phyloP scores from a whole-genome alignment of 2,329 filamentous ascomycete genomes.

The Diaporthe citriasiana region DNA sequence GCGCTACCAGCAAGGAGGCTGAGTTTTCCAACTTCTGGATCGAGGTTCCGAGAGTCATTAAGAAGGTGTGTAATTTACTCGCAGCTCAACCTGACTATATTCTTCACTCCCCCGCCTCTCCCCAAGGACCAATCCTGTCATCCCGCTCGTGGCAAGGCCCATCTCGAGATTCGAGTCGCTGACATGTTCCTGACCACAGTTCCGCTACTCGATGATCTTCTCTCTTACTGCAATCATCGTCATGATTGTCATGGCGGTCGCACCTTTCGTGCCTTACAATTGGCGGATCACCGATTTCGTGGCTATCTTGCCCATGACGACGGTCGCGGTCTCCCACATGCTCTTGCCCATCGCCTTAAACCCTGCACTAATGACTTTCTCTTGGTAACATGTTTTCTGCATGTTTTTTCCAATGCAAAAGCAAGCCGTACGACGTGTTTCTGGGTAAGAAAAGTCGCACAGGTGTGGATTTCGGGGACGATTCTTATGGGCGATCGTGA shows the following conservation, averaged over 20 bases:
- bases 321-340: slow-evolving; percentile 77
- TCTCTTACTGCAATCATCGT: slow-evolving; percentile 68
- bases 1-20: slow-evolving; percentile 85
- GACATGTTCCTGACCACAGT: slow-evolving; percentile 55
- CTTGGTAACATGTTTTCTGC: slow-evolving; percentile 66
- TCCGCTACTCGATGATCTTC: slow-evolving; percentile 80
- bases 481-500: background rate
- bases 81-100: background rate
- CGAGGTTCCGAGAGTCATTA: slow-evolving; percentile 83
- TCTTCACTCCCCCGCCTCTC: background rate
- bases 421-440: background rate
- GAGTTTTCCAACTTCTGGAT: slow-evolving; percentile 88
- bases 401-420: background rate
- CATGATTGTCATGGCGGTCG: slow-evolving; percentile 76
- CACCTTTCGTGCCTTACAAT: slow-evolving; percentile 73
- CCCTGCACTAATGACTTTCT: slow-evolving; percentile 85
- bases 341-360: slow-evolving; percentile 81
- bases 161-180: background rate
- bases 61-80: slow-evolving; percentile 72
- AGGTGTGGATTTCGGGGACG: background rate
- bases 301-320: slow-evolving; percentile 82
- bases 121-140: background rate
- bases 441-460: no score
- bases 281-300: slow-evolving; percentile 80
- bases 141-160: background rate